Conservation (phyloP, 139 green algal genomes). For the Volvox reticuliferus region DNA sequence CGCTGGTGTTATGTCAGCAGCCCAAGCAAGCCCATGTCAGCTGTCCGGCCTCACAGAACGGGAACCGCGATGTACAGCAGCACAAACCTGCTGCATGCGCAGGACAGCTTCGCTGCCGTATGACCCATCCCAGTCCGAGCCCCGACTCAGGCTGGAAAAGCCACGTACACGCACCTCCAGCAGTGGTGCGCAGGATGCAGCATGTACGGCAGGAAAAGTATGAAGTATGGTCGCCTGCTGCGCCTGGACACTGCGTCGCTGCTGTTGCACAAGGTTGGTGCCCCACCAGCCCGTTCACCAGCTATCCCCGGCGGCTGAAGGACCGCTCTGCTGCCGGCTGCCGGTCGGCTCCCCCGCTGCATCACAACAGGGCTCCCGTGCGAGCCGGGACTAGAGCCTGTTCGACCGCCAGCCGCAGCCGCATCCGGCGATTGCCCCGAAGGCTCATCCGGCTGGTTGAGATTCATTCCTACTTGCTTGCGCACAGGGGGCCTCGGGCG, state of each 20-base stretch:
- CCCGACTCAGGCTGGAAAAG: too few relatives aligned
- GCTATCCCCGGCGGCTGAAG: neutral
- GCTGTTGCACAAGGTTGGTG: too few relatives aligned
- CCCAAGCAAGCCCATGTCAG: too few relatives aligned
- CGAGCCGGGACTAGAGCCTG: neutral
- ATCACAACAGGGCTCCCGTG: neutral
- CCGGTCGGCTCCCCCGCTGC: neutral
- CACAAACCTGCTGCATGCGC: too few relatives aligned
- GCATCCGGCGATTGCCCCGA: neutral
- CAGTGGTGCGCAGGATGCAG: conserved; percentile 23
- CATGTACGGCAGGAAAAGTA: conserved; percentile 48
- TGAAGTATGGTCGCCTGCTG: neutral
- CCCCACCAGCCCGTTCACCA: too few relatives aligned
- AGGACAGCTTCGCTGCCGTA: too few relatives aligned
- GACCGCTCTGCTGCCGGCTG: neutral
- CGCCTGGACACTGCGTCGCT: neutral
- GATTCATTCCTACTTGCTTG: neutral
- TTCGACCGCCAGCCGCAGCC: neutral
- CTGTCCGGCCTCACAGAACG: too few relatives aligned
- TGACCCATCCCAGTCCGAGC: too few relatives aligned
- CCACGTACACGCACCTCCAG: conserved; percentile 16
- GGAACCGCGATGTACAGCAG: too few relatives aligned
- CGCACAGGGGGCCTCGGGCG: neutral
- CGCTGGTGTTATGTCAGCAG: too few relatives aligned
- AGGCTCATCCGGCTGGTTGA: neutral